phyloP scores from a whole-genome alignment of 768 basidiomycete genomes.

The Leccinum barrowsii region DNA sequence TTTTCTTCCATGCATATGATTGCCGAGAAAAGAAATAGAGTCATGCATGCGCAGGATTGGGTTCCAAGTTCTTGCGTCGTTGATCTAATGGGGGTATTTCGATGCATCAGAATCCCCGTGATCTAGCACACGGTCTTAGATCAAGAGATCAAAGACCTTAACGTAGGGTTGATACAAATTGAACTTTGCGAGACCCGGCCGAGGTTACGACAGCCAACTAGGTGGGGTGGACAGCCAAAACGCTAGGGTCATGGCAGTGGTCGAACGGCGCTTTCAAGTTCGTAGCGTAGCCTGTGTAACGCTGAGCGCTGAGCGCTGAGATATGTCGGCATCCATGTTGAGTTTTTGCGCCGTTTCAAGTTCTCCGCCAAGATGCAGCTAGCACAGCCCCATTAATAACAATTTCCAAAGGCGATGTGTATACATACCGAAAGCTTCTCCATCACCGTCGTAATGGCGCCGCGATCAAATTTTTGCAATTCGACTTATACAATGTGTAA shows the following conservation, averaged over 20 bases:
- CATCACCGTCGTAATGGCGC: neutral
- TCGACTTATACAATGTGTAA: neutral
- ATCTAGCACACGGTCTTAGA: neutral
- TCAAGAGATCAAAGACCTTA: neutral
- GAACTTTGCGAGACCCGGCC: neutral
- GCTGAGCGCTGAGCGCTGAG: neutral
- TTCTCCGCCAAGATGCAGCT: too few species aligned
- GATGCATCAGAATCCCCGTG: neutral
- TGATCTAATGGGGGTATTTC: neutral
- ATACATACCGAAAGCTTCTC: neutral
- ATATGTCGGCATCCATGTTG: neutral
- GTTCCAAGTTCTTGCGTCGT: neutral
- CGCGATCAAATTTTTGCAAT: neutral
- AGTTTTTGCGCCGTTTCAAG: neutral
- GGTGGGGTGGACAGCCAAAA: neutral
- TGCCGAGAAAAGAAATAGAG: neutral
- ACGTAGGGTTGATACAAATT: neutral
- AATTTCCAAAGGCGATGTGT: neutral
- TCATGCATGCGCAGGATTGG: neutral
- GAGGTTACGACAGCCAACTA: neutral
- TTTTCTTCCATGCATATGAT: neutral
- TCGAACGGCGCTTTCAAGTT: neutral
- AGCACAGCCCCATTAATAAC: too few species aligned
- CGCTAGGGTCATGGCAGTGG: neutral
- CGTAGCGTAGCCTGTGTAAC: neutral